Base-by-base conservation (phyloP, 1,284 basidiomycete genomes). In the Ceratobasidium sp. region DNA sequence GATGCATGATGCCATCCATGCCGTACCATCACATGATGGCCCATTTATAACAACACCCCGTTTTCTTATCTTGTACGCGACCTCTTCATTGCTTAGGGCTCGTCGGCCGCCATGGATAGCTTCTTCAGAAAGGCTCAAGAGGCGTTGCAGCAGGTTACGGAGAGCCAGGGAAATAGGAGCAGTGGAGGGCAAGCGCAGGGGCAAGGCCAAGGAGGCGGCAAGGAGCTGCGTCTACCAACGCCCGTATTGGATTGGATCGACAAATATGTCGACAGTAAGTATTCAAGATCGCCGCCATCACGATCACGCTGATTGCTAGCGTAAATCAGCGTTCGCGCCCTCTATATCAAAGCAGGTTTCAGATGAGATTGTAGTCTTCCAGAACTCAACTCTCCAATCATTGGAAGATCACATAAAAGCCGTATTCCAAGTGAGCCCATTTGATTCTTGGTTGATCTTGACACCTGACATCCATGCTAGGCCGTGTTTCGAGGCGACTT, bases 191-290 rank as follows among this genome's bases (percentile, higher is more conserved):
- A 34, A 21, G 36, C 8, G 36, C 36, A 39, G 36, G 18, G 6
- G 12, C 6, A 34, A 32, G 58, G n/a, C 34, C 58, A 60, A 41
- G 41, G 23, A 14, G 18, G 26, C 28, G 62, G 62, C 23, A 50
- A 26, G 16, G 10, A 23, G 3, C 14, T 74, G 48, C 21, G 50
- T 14, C 59, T 74, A 16, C 73, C 73, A 26, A 48, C 36, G 8
- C 65, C 69, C 3, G 34, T 64, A 12, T 23, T 64, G 32, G 34
- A 65, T 8, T 36, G 60, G 58, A 55, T 74, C 28, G 59, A 74
- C 45, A 74, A 74, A 14, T 74, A 74, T 26, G 73, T 74, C 41
- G 73, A 74, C 41, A 74, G 73, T 74, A 41, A 60, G 72, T 70
- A 6, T 30, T 43, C 14, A 26, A 21, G 2, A 26, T 16, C 32